phyloP scores from a whole-genome alignment of 2,329 filamentous ascomycete species.

The Penicillium sp. region DNA sequence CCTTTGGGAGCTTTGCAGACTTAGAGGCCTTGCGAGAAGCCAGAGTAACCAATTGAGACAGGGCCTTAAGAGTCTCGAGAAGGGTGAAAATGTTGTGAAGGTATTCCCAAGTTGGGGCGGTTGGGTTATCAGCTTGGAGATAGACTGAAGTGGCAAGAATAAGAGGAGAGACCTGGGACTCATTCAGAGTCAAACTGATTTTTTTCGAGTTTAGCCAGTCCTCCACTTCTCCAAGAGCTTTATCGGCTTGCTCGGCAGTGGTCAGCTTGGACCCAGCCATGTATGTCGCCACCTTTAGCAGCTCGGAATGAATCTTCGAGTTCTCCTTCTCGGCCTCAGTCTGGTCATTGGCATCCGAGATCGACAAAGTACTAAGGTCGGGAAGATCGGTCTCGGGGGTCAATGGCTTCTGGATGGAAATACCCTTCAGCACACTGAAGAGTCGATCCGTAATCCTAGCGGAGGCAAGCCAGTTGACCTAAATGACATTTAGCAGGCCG shows the following conservation, averaged over 20 bases:
- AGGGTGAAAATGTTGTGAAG: constrained; percentile 40
- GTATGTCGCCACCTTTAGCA: constrained; percentile 35
- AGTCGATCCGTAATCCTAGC: constrained; percentile 36
- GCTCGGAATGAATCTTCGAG: constrained; percentile 31
- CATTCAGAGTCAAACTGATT: constrained; percentile 21
- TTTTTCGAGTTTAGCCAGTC: constrained; percentile 32
- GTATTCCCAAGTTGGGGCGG: constrained; percentile 43
- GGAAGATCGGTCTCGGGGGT: constrained; percentile 28
- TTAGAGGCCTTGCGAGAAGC: constrained; percentile 35
- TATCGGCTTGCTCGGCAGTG: constrained; percentile 29
- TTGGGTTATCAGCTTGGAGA: constrained; percentile 23
- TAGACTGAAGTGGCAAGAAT: constrained; percentile 27
- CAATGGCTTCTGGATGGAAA: constrained; percentile 34
- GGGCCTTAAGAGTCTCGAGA: constrained; percentile 43
- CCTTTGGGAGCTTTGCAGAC: constrained; percentile 32
- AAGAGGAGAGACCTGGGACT: constrained; percentile 19
- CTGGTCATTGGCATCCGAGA: constrained; percentile 32
- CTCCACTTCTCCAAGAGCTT: constrained; percentile 29
- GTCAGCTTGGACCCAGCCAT: constrained; percentile 36
- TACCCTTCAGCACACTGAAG: constrained; percentile 34
- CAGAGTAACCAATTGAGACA: constrained; percentile 34
- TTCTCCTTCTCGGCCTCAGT: constrained; percentile 37
- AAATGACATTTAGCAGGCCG: constrained; percentile 16
- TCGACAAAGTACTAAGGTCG: constrained; percentile 24
- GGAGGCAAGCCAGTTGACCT: constrained; percentile 40